Evolutionary conservation across 352 stramenopile genomes (phyloP).

Genomic region (Globisporangium ultimum): DNA sequence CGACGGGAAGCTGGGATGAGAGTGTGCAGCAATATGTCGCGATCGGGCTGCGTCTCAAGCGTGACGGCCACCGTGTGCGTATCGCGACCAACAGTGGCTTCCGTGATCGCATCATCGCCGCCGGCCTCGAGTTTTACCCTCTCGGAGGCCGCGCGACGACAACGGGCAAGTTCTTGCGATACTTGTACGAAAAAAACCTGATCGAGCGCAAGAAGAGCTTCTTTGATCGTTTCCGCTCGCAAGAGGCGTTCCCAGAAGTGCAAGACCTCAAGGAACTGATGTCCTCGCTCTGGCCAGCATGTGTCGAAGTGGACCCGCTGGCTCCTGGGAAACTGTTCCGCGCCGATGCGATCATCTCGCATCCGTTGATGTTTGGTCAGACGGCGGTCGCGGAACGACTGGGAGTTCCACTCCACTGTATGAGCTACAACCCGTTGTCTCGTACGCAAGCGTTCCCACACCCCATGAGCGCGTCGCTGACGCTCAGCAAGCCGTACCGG

Average conservation of each 20-base stretch:
- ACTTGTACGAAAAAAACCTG: conserved; percentile 28
- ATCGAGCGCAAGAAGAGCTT: conserved; percentile 1
- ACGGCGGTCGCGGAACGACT: conserved; percentile 63
- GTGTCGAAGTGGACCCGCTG: conserved; percentile 43
- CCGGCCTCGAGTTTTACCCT: conserved; percentile 68
- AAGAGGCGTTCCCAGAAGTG: conserved; percentile 38
- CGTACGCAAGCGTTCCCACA: conserved; percentile 60
- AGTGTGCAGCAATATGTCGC: conserved; percentile 70
- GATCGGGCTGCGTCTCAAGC: conserved; percentile 69
- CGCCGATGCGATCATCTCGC: conserved; percentile 66
- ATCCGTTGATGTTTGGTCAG: conserved; percentile 64
- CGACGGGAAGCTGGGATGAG: conserved; percentile 62
- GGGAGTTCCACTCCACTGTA: conserved; percentile 68
- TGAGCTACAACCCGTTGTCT: conserved; percentile 47
- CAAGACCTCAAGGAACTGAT: conserved; percentile 51
- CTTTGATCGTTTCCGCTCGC: conserved; percentile 26
- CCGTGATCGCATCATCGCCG: conserved; percentile 54
- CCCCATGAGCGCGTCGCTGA: conserved; percentile 26
- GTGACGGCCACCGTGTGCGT: conserved; percentile 86
- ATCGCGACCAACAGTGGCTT: conserved; percentile 85
- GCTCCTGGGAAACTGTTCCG: conserved; percentile 47
- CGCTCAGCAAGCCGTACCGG: conserved; percentile 40
- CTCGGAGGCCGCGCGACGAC: conserved; percentile 49
- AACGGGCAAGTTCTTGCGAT: conserved; percentile 41
- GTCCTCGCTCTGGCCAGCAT: conserved; percentile 59